Conservation (phyloP, 2,329 filamentous ascomycete genomes). For the Juglanconis oblonga region DNA sequence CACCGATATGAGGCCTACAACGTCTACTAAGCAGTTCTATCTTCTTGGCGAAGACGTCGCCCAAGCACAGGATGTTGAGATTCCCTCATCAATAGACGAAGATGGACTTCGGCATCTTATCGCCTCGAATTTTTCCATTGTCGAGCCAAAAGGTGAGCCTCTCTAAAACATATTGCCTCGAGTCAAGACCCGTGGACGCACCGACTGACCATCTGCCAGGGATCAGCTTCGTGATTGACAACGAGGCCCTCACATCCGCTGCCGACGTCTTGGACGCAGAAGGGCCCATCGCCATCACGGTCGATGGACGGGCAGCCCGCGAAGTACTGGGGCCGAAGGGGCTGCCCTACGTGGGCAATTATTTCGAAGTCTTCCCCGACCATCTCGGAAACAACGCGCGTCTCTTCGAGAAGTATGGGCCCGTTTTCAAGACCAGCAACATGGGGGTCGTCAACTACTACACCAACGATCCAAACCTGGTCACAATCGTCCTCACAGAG, state of each 20-base stretch:
- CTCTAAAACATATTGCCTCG: not conserved
- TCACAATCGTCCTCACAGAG: slow-evolving; percentile 45
- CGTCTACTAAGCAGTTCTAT: slow-evolving; percentile 35
- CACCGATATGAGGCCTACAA: slow-evolving; percentile 27
- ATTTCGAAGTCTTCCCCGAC: slow-evolving; percentile 54
- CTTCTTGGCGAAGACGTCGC: slow-evolving; percentile 39
- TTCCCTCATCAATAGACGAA: slow-evolving; percentile 32
- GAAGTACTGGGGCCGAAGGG: slow-evolving; percentile 48
- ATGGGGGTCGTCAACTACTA: slow-evolving; percentile 48
- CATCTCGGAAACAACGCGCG: slow-evolving; percentile 56
- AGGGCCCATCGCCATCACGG: slow-evolving; percentile 38
- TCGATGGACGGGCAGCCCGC: slow-evolving; percentile 48
- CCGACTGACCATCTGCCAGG: slow-evolving; percentile 24
- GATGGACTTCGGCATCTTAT: slow-evolving; percentile 37
- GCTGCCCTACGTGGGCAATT: slow-evolving; percentile 50
- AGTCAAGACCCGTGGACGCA: not conserved
- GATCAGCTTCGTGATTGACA: slow-evolving; percentile 34
- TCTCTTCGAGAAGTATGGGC: slow-evolving; percentile 51
- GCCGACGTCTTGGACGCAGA: slow-evolving; percentile 33
- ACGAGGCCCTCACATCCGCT: slow-evolving; percentile 29
- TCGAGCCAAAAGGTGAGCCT: slow-evolving; percentile 36
- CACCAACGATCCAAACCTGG: slow-evolving; percentile 48
- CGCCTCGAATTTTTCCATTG: slow-evolving; percentile 41
- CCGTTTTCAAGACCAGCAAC: slow-evolving; percentile 49
- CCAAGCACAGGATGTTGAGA: slow-evolving; percentile 34